phyloP scores from a whole-genome alignment of 495 filamentous ascomycete genomes.

The Penicillium dipodomyicola region DNA sequence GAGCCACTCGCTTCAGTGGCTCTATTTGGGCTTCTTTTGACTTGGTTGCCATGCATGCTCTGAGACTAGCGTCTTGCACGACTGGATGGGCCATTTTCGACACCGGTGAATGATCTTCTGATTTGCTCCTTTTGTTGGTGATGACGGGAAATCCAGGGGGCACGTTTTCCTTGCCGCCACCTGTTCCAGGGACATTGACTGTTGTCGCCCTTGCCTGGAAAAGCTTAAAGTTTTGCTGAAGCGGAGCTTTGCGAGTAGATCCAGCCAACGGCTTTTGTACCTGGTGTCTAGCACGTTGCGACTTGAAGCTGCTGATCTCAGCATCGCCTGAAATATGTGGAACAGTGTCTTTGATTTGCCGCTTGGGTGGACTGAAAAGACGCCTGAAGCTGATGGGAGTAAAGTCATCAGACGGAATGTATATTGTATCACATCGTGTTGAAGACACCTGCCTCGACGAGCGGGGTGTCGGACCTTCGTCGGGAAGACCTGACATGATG shows the following conservation, averaged over 20 bases:
- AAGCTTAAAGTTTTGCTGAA: constrained; percentile 37
- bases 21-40: neutral
- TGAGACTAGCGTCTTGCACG: constrained; percentile 4
- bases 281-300: constrained; percentile 29
- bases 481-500: constrained; percentile 31
- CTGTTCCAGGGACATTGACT: constrained; percentile 40
- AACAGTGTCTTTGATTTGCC: neutral
- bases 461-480: constrained; percentile 30
- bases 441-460: constrained; percentile 27
- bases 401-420: constrained; percentile 43
- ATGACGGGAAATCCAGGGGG: constrained; percentile 34
- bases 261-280: constrained; percentile 28
- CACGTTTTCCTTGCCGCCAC: constrained; percentile 50
- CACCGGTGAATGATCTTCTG: neutral
- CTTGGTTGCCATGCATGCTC: neutral
- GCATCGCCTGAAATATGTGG: constrained; percentile 16
- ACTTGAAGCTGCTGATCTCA: constrained; percentile 27
- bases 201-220: constrained; percentile 30
- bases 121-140: constrained; percentile 18
- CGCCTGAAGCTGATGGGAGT: constrained; percentile 44
- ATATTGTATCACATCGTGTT: constrained; percentile 37
- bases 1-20: constrained; percentile 3
- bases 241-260: constrained; percentile 32
- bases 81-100: neutral
- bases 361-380: constrained; percentile 38